These are phyloP conservation scores for Stachybotrys elegans DNA, from an alignment of 2,329 filamentous ascomycete species.

Conservation along the genomic window DNA sequence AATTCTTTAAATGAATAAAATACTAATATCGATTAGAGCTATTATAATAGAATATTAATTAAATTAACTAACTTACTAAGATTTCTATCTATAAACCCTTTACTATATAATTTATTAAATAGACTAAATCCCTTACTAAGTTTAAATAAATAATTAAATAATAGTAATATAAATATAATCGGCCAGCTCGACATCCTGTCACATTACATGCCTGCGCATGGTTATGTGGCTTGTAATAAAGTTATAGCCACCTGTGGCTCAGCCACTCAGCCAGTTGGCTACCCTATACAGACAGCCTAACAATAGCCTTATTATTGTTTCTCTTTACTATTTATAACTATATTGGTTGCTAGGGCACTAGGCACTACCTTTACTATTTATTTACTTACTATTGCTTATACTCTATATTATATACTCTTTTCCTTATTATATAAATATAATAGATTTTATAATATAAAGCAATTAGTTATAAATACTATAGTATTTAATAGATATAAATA, in stretches of 20 bases:
- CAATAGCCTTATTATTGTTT: background rate
- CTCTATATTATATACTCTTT: background rate
- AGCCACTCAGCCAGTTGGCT: background rate
- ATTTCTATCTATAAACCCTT: background rate
- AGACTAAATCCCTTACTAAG: background rate
- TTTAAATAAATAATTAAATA: conserved; percentile 1
- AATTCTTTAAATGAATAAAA: background rate
- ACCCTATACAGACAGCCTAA: background rate
- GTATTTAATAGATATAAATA: background rate
- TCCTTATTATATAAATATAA: background rate
- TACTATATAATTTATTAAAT: background rate
- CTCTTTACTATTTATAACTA: background rate
- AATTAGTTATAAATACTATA: background rate
- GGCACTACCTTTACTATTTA: background rate
- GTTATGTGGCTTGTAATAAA: background rate
- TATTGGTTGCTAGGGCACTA: background rate
- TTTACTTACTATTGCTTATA: background rate
- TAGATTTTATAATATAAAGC: background rate
- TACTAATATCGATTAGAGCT: background rate
- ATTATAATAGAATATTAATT: background rate
- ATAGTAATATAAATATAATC: background rate
- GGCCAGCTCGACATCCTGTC: too few relatives aligned
- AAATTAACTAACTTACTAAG: background rate
- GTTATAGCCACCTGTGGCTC: background rate
- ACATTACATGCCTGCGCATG: background rate